Evolutionary conservation across 2,329 filamentous ascomycete species (phyloP).

Genomic region (Grosmannia penicillata): DNA sequence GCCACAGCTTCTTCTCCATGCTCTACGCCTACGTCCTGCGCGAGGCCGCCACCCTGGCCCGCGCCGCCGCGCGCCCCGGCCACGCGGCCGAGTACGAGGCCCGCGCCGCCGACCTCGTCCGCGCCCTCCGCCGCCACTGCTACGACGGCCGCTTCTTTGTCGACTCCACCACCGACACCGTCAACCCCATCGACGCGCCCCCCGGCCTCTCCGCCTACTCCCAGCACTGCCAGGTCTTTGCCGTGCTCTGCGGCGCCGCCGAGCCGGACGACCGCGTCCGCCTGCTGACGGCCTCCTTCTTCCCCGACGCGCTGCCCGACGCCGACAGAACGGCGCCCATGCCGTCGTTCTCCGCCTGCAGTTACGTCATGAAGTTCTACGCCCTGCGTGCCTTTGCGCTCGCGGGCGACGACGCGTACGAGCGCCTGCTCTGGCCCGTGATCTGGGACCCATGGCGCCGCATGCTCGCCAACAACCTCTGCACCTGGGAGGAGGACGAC

Average conservation of each 20-base stretch:
- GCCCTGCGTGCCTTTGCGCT: conserved; percentile 20
- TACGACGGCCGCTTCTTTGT: conserved; percentile 20
- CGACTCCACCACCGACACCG: conserved; percentile 12
- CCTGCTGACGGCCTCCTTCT: conserved; percentile 16
- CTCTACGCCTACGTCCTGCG: conserved; percentile 22
- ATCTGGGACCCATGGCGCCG: conserved; percentile 21
- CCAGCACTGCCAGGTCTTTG: conserved; percentile 22
- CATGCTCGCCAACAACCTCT: conserved; percentile 21
- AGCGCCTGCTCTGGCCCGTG: conserved; percentile 16
- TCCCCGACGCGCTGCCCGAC: background rate
- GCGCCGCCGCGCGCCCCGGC: conserved; percentile 18
- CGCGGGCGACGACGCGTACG: conserved; percentile 18
- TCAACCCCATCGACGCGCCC: conserved; percentile 8
- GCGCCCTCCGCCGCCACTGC: conserved; percentile 17
- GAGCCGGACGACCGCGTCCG: conserved; percentile 7
- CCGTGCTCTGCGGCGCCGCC: conserved; percentile 18
- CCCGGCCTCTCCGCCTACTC: conserved; percentile 14
- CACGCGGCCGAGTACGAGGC: conserved; percentile 16
- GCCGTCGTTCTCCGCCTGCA: conserved; percentile 18
- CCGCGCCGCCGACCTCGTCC: conserved; percentile 12
- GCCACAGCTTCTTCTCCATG: conserved; percentile 25
- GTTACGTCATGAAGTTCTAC: conserved; percentile 25
- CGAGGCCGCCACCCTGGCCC: conserved; percentile 17
- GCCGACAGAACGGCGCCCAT: conserved; percentile 4
- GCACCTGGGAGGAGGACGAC: conserved; percentile 27